These are phyloP conservation scores for Flaveria linearis DNA, from an alignment of 129 eudicot species.

Conservation along the genomic window DNA sequence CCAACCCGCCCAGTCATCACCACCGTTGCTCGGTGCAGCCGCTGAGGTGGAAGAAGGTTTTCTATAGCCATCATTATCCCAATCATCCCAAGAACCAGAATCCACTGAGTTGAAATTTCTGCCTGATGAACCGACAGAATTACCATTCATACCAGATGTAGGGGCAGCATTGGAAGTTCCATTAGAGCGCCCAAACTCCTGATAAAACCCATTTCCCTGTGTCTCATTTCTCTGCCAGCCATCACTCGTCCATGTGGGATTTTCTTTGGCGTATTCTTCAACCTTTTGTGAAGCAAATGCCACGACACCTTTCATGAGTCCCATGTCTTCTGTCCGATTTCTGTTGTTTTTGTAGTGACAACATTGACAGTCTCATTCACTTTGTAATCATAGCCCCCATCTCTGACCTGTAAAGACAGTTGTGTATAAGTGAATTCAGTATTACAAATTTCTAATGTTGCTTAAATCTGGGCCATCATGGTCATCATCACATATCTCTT, in stretches of 20 bases:
- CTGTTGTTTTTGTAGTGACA: conserved; percentile 85
- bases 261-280: conserved; percentile 75
- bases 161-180: conserved; percentile 33
- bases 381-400: conserved; percentile 88
- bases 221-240: conserved; percentile 61
- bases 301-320: conserved; percentile 92
- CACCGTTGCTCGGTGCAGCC: conserved; percentile 45
- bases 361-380: conserved; percentile 95
- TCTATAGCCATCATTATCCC: conserved; percentile 60
- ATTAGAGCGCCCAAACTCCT: conserved; percentile 51
- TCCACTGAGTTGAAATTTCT: conserved; percentile 45
- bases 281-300: conserved; percentile 96
- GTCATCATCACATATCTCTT: not conserved
- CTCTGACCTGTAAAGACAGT: conserved; percentile 65
- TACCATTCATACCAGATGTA: conserved; percentile 41
- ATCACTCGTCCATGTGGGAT: conserved; percentile 46
- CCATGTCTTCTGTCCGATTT: conserved; percentile 95
- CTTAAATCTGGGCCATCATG: not conserved
- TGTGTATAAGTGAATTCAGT: conserved; percentile 1
- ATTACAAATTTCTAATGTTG: not conserved
- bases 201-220: conserved; percentile 60
- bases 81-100: conserved; percentile 92
- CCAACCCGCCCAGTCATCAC: conserved; percentile 93
- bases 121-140: conserved; percentile 52
- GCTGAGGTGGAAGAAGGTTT: conserved; percentile 50